Evolutionary conservation across 805 yeast genomes (phyloP).

Genomic region (Kuraishia ogatae): DNA sequence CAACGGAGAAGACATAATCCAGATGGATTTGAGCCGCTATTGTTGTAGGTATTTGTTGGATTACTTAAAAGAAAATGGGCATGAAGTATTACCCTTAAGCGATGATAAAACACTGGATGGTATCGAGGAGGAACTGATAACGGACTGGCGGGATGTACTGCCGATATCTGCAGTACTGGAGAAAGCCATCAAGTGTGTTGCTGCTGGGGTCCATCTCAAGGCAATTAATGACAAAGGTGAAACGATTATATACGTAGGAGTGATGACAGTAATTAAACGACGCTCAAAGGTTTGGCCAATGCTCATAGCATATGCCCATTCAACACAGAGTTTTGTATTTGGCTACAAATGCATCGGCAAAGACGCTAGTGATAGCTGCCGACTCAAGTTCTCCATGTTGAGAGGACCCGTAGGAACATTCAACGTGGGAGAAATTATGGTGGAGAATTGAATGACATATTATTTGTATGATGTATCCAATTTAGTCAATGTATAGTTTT

Average conservation of each 20-base stretch:
- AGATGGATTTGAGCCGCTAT: constrained; percentile 29
- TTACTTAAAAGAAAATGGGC: constrained; percentile 11
- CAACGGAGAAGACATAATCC: constrained; percentile 46
- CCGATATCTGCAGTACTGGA: constrained; percentile 11
- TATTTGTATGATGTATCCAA: no score
- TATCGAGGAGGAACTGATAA: constrained; percentile 13
- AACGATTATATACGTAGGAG: constrained; percentile 18
- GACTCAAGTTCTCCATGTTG: background rate
- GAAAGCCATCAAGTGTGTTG: constrained; percentile 7
- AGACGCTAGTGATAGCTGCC: background rate
- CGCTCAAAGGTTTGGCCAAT: constrained; percentile 2
- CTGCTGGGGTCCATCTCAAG: constrained; percentile 9
- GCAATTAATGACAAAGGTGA: constrained; percentile 9
- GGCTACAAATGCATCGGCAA: constrained; percentile 12
- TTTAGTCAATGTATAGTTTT: no score
- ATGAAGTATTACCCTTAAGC: constrained; percentile 13
- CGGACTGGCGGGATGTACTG: constrained; percentile 1
- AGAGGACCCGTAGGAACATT: background rate
- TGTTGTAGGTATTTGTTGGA: constrained; percentile 13
- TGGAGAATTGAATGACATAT: background rate
- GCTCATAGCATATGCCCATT: constrained; percentile 25
- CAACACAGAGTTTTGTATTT: constrained; percentile 28
- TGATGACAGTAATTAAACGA: constrained; percentile 15
- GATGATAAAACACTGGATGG: constrained; percentile 3
- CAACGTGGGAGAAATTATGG: background rate